Evolutionary conservation across 805 yeast genomes (phyloP), one percentile per base, ranked within the genome.

Genomic region (Myxozyma nipponensis): DNA sequence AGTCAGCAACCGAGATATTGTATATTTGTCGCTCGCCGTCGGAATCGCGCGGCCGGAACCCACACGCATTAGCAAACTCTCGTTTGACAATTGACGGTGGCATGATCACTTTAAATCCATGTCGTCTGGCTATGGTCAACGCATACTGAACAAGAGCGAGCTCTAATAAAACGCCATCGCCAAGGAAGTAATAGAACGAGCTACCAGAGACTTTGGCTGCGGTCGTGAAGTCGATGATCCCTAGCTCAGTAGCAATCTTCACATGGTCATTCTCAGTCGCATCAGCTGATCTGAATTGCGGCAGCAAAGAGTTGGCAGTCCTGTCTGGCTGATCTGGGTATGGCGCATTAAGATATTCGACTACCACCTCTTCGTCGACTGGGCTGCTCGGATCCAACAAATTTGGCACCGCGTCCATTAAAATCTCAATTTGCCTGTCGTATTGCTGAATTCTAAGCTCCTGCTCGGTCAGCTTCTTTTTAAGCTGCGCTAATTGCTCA

Each of bases 11-110:
- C 0, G 71, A 67, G 13, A 91, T 63, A 39, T 77, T 77, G 66
- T 90, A 93, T 0, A 88, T 83, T 65, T 93, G 98, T 44, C 82
- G 82, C 62, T 89, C 97, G 53, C 82, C 81, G 58, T 85, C 84
- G 60, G 81, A 83, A 63, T 93, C 98, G 52, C 95, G 78, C 10
- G 98, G 98, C 62, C 83, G 81, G 70, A 90, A 93, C 0, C 98
- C 98, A 72, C 98, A 93, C 0, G 96, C 96, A 57, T 76, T 72
- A 0, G 90, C 81, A 3, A 87, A 72, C 55, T 86, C 95, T 18
- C 80, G 72, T 58, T 84, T 79, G 1, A 90, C 95, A 15, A 93
- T 78, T 0, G 95, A 78, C 1, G 98, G 98, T 0, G 98, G 97
- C 9, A 79, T 66, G 7, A 83, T 79, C 76, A 84, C 77, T 30